Conservation (phyloP, 768 basidiomycete genomes). For the Boletus bicolor region DNA sequence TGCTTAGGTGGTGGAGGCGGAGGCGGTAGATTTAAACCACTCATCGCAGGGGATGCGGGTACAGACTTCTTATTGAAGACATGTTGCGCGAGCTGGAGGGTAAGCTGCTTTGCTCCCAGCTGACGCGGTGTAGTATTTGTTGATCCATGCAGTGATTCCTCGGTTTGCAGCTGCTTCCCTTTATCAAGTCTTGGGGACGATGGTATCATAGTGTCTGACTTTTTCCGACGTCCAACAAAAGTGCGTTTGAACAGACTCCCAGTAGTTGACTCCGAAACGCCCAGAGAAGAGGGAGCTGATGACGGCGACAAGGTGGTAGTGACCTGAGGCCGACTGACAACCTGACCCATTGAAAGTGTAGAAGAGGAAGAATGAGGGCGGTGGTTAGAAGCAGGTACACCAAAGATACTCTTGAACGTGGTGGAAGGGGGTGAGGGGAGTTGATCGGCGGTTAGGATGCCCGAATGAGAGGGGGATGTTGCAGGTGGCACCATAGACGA, state of each 20-base stretch:
- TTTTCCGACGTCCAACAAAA: slow-evolving; percentile 33
- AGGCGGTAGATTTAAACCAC: slow-evolving; percentile 28
- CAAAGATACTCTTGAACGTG: slow-evolving; percentile 34
- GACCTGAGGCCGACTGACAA: slow-evolving; percentile 33
- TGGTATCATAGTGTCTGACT: slow-evolving; percentile 21
- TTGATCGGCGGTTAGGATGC: slow-evolving; percentile 44
- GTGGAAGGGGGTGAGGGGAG: slow-evolving; percentile 34
- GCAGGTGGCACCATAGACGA: slow-evolving; percentile 40
- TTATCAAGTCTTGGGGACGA: slow-evolving; percentile 24
- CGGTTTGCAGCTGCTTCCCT: slow-evolving; percentile 19
- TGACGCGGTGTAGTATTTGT: slow-evolving; percentile 18
- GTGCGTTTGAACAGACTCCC: slow-evolving; percentile 32
- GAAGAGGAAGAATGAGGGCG: slow-evolving; percentile 27
- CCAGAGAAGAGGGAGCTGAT: slow-evolving; percentile 26
- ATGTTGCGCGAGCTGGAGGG: slow-evolving; percentile 45
- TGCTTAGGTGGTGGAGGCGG: slow-evolving; percentile 41
- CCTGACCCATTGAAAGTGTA: slow-evolving; percentile 33
- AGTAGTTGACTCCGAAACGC: slow-evolving; percentile 17
- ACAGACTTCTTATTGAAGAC: slow-evolving; percentile 41
- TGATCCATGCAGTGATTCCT: slow-evolving; percentile 15
- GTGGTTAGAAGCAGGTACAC: slow-evolving; percentile 25
- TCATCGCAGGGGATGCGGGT: slow-evolving; percentile 33
- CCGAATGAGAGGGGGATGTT: slow-evolving; percentile 37
- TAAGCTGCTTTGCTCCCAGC: slow-evolving; percentile 33
- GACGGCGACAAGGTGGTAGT: slow-evolving; percentile 23